Conservation (phyloP, 441 rosid genomes). For the Raphanus hybrid region DNA sequence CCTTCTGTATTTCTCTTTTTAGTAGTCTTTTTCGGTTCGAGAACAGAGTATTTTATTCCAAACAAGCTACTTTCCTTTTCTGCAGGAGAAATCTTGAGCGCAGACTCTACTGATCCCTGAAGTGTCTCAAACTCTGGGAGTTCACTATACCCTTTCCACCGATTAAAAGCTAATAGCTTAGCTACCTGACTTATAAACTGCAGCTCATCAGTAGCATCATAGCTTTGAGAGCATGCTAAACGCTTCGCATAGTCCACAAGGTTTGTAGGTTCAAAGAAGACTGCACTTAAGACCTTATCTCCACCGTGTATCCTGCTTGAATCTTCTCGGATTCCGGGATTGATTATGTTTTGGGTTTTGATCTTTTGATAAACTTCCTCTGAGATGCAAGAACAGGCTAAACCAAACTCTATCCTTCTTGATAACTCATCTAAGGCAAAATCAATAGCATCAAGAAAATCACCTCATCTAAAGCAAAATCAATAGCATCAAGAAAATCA, state of each 20-base stretch:
- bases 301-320: conserved; percentile 49
- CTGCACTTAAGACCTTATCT: conserved; percentile 54
- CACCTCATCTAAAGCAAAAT: conserved; percentile 74
- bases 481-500: conserved; percentile 62
- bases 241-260: conserved; percentile 51
- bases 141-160: conserved; percentile 67
- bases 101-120: conserved; percentile 51
- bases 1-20: conserved; percentile 44
- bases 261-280: conserved; percentile 59
- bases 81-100: conserved; percentile 46
- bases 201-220: conserved; percentile 50
- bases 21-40: too few relatives aligned
- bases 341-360: conserved; percentile 58
- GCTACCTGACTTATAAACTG: conserved; percentile 56
- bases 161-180: conserved; percentile 63
- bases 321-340: conserved; percentile 66
- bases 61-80: conserved; percentile 33
- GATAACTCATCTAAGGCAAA: conserved; percentile 78
- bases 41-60: conserved; percentile 15
- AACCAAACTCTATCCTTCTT: conserved; percentile 71
- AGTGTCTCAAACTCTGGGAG: conserved; percentile 58
- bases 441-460: conserved; percentile 63
- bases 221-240: conserved; percentile 52
- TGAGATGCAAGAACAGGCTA: conserved; percentile 73
- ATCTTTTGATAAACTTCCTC: conserved; percentile 51